Conservation (phyloP, 2,329 filamentous ascomycete genomes). For the Aureobasidium leucospermi region DNA sequence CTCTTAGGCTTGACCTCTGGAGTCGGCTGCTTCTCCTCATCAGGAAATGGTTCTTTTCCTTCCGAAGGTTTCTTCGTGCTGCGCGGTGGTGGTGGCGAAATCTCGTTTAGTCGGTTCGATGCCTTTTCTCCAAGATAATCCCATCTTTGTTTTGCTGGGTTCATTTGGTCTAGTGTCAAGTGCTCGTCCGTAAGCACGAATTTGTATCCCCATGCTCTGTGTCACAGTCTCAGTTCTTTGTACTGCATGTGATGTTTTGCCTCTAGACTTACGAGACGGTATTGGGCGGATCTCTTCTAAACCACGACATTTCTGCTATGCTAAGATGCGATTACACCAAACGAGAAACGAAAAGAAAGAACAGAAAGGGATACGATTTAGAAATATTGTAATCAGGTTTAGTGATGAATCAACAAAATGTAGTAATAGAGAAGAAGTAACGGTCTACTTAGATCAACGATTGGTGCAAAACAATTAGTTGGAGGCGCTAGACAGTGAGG, state of each 20-base stretch:
- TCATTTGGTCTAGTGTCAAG: conserved; percentile 50
- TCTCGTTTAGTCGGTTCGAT: conserved; percentile 54
- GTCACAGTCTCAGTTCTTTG: background rate
- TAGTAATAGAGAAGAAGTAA: background rate
- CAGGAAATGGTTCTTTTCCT: background rate
- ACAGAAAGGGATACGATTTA: background rate
- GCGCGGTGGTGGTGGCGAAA: conserved; percentile 43
- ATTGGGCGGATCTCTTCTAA: background rate
- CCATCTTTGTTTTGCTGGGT: conserved; percentile 57
- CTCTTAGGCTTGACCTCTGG: conserved; percentile 31
- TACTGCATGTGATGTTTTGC: background rate
- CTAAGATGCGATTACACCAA: no score
- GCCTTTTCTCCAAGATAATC: conserved; percentile 62
- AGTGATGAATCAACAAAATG: no score
- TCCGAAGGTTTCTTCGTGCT: conserved; percentile 13
- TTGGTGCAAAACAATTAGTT: background rate
- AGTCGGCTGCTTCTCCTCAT: conserved; percentile 17
- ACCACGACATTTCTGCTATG: background rate
- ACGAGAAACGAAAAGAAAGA: background rate
- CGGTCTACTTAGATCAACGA: background rate
- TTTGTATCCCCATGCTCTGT: conserved; percentile 52
- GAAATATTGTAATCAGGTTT: background rate
- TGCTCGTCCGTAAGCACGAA: conserved; percentile 65
- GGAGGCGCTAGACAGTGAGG: background rate
- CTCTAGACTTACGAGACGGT: background rate